These are phyloP conservation scores for Bauhinia variegata DNA, from an alignment of 306 rosid genomes.

Conservation along the genomic window DNA sequence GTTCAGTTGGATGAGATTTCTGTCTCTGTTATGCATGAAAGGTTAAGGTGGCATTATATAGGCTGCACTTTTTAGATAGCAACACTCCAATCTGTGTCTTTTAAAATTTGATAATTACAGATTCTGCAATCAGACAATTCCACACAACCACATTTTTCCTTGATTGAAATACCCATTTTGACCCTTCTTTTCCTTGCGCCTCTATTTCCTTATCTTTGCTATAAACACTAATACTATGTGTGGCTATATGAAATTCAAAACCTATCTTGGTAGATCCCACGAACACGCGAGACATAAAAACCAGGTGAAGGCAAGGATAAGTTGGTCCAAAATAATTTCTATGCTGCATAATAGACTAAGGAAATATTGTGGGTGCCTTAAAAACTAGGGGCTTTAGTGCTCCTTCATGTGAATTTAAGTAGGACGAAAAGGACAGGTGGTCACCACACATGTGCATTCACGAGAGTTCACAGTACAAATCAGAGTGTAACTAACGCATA, in stretches of 20 bases:
- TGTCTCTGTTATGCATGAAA: conserved; percentile 40
- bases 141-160: too few relatives aligned
- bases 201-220: too few relatives aligned
- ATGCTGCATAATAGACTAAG: neutral
- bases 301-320: too few relatives aligned
- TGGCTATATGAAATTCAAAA: too few relatives aligned
- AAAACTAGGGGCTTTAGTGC: conserved; percentile 19
- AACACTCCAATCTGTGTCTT: conserved; percentile 26
- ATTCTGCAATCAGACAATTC: too few relatives aligned
- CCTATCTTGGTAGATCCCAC: too few relatives aligned
- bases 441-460: conserved; percentile 57
- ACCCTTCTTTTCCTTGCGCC: too few relatives aligned
- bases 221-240: too few relatives aligned
- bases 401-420: conserved; percentile 45
- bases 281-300: too few relatives aligned
- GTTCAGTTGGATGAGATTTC: conserved; percentile 6
- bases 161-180: too few relatives aligned
- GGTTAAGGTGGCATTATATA: neutral
- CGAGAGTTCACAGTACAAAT: conserved; percentile 36
- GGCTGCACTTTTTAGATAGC: conserved; percentile 5
- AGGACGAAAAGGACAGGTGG: conserved; percentile 44
- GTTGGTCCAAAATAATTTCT: neutral
- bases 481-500: conserved; percentile 29
- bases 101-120: conserved; percentile 18
- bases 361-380: neutral